These are phyloP conservation scores for Rhytidiadelphus loreus DNA, from an alignment of 225 moss, liverwort and hornwort species.

Conservation along the genomic window DNA sequence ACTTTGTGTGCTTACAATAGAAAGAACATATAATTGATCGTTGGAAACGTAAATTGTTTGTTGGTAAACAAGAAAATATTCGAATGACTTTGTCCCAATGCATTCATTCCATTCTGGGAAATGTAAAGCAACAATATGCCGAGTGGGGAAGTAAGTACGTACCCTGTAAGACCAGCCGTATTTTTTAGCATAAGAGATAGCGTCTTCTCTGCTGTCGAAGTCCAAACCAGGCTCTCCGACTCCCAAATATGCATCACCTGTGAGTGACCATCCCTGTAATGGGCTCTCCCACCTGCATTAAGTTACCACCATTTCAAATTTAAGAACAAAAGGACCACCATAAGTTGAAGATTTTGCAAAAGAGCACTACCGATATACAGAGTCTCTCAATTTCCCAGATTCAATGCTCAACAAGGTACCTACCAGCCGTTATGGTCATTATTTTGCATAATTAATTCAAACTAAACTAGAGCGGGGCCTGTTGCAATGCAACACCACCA, in stretches of 20 bases:
- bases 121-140: neutral
- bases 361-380: too few species aligned
- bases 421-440: too few species aligned
- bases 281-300: slow-evolving; percentile 20
- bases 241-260: slow-evolving; percentile 20
- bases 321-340: neutral
- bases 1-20: neutral
- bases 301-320: neutral
- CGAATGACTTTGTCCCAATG: neutral
- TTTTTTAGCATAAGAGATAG: slow-evolving; percentile 9
- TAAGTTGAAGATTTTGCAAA: neutral
- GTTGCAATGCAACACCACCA: neutral
- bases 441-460: neutral
- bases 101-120: neutral
- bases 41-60: neutral
- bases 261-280: slow-evolving; percentile 21
- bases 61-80: neutral
- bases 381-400: neutral
- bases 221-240: slow-evolving; percentile 18
- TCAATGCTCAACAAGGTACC: too few species aligned
- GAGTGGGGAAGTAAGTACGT: neutral
- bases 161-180: slow-evolving; percentile 38
- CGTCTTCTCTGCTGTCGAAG: slow-evolving; percentile 17
- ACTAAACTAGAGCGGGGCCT: neutral
- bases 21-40: neutral